Conservation (phyloP, 176 grass and related monocot species). For the Guadua angustifolia region DNA sequence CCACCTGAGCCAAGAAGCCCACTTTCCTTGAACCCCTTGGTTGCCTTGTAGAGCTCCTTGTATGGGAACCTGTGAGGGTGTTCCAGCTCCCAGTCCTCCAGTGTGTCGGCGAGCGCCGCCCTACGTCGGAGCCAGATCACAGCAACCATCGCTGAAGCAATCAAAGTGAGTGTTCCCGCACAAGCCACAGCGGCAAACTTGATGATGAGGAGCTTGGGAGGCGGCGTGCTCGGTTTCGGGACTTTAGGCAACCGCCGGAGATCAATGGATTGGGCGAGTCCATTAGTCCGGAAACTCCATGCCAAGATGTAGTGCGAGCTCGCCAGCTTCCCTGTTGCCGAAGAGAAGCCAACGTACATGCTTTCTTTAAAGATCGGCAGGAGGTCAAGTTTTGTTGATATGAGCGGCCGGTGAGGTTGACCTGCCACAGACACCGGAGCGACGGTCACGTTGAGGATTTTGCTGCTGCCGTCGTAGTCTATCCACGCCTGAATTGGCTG, state of each 20-base stretch:
- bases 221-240: slow-evolving; percentile 1
- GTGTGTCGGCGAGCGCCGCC: slow-evolving; percentile 41
- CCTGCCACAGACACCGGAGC: slow-evolving; percentile 27
- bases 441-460: slow-evolving; percentile 46
- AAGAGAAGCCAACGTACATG: slow-evolving; percentile 57
- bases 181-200: slow-evolving; percentile 11
- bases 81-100: slow-evolving; percentile 58
- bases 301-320: slow-evolving; percentile 58
- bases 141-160: slow-evolving; percentile 8
- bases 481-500: slow-evolving; percentile 59
- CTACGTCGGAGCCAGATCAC: slow-evolving; percentile 34
- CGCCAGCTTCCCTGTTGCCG: slow-evolving; percentile 37
- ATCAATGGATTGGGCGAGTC: slow-evolving; percentile 45
- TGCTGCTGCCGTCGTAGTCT: slow-evolving; percentile 39
- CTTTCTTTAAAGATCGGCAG: slow-evolving; percentile 34
- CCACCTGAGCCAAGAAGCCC: slow-evolving; percentile 50
- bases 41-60: slow-evolving; percentile 47
- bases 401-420: slow-evolving; percentile 37
- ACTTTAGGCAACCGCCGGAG: slow-evolving; percentile 22
- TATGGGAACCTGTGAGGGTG: slow-evolving; percentile 54
- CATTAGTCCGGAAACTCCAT: slow-evolving; percentile 49
- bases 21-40: slow-evolving; percentile 54
- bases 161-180: slow-evolving; percentile 31
- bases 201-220: slow-evolving; percentile 36
- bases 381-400: slow-evolving; percentile 40